Evolutionary conservation across 495 filamentous ascomycete species (phyloP).

Genomic region (Lentithecium fluviatile): DNA sequence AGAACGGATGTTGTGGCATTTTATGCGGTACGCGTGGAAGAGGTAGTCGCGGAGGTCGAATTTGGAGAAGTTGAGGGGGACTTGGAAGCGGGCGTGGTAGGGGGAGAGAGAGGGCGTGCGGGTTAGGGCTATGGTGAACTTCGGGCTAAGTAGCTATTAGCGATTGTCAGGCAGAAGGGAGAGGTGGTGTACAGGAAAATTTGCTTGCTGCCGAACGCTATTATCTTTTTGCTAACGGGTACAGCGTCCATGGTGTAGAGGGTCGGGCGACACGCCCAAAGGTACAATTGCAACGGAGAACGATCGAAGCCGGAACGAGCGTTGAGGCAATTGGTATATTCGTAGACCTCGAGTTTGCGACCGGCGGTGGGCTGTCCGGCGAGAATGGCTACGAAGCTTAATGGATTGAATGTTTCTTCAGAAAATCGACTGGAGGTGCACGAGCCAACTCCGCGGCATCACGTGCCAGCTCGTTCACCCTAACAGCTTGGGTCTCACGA

Average conservation of each 20-base stretch:
- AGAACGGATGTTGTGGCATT: conserved; percentile 67
- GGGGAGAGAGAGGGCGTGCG: conserved; percentile 69
- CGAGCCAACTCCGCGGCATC: background rate
- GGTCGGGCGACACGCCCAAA: background rate
- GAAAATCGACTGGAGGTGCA: background rate
- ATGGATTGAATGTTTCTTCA: background rate
- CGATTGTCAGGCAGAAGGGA: background rate
- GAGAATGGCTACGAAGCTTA: background rate
- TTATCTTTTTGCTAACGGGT: background rate
- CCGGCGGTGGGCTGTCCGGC: background rate
- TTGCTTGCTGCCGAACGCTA: conserved; percentile 40
- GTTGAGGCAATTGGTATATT: background rate
- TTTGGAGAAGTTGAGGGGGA: conserved; percentile 86
- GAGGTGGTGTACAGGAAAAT: conserved; percentile 40
- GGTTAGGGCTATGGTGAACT: conserved; percentile 72
- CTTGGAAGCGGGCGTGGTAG: conserved; percentile 77
- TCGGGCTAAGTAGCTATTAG: conserved; percentile 57
- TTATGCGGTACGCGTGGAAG: conserved; percentile 68
- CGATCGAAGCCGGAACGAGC: background rate
- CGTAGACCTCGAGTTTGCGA: background rate
- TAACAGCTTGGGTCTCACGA: too few species aligned
- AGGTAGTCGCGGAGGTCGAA: conserved; percentile 90
- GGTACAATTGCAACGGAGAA: background rate
- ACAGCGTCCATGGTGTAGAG: background rate
- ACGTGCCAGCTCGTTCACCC: background rate